phyloP scores from a whole-genome alignment of 345 rosid genomes.

The Hypericum perforatum region DNA sequence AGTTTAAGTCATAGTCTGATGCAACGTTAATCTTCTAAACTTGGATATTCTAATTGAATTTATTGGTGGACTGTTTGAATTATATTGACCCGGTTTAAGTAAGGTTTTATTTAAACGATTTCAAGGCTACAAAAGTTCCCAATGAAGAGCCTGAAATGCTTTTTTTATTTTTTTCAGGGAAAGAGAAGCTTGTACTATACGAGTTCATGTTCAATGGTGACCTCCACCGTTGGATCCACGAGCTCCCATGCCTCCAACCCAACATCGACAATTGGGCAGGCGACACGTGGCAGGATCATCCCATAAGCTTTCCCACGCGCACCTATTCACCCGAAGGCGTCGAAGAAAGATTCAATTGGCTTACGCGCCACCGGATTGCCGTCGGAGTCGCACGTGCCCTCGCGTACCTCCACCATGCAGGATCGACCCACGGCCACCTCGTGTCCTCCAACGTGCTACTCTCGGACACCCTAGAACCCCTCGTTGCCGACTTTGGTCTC shows the following conservation, averaged over 20 bases:
- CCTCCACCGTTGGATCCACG: constrained; percentile 84
- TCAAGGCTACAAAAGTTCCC: neutral
- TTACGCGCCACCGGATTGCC: constrained; percentile 72
- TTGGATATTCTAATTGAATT: too few relatives aligned
- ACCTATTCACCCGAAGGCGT: constrained; percentile 30
- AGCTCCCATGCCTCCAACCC: constrained; percentile 68
- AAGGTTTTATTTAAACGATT: neutral
- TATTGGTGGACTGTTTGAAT: too few relatives aligned
- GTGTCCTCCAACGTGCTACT: constrained; percentile 72
- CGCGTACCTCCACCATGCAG: constrained; percentile 84
- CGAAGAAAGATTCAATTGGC: constrained; percentile 46
- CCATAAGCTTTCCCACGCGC: constrained; percentile 9
- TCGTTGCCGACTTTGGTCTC: constrained; percentile 68
- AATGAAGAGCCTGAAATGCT: neutral
- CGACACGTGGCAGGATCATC: constrained; percentile 80
- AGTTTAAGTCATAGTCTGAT: too few relatives aligned
- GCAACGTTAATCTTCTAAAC: too few relatives aligned
- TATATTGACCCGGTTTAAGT: too few relatives aligned
- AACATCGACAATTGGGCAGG: constrained; percentile 92
- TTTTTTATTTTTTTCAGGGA: constrained; percentile 24
- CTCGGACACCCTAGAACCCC: constrained; percentile 58
- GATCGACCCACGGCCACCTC: constrained; percentile 70
- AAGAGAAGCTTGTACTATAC: constrained; percentile 66
- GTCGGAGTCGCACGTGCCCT: constrained; percentile 89
- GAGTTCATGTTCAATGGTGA: constrained; percentile 90